Percentiles rank a stretch among this genome's conserved stretches.
These are phyloP conservation scores for Geotrichum ghanense DNA, from an alignment of 805 yeast genomes.

Conservation along the genomic window DNA sequence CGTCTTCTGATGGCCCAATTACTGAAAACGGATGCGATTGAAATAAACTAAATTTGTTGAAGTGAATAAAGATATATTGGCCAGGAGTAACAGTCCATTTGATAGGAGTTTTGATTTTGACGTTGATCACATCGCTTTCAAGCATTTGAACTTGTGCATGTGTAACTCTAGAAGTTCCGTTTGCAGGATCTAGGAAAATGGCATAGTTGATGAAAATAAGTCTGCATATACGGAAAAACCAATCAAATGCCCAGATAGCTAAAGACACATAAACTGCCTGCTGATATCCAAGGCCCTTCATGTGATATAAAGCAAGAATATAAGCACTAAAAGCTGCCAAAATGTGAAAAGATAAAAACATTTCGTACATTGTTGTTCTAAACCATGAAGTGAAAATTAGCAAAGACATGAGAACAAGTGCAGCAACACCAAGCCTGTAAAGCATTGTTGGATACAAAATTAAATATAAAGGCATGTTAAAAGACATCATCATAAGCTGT, in stretches of 20 bases:
- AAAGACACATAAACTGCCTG: conserved; percentile 43
- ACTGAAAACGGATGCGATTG: conserved; percentile 62
- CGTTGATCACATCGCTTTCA: conserved; percentile 37
- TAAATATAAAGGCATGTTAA: conserved; percentile 22
- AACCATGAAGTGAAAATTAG: conserved; percentile 35
- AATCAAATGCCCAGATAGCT: conserved; percentile 58
- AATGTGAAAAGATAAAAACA: conserved; percentile 46
- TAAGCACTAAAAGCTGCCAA: conserved; percentile 43
- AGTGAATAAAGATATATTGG: conserved; percentile 48
- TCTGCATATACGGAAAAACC: conserved; percentile 43
- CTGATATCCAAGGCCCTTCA: conserved; percentile 38
- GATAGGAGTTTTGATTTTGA: conserved; percentile 40
- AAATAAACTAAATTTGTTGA: conserved; percentile 38
- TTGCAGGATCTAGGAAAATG: conserved; percentile 27
- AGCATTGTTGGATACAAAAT: conserved; percentile 26
- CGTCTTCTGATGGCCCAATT: conserved; percentile 30
- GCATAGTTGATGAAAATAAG: conserved; percentile 27
- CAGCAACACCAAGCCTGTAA: conserved; percentile 27
- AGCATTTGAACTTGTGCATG: conserved; percentile 32
- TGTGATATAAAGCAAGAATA: conserved; percentile 48
- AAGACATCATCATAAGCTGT: conserved; percentile 31
- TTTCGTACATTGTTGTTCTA: conserved; percentile 45
- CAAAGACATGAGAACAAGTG: conserved; percentile 24
- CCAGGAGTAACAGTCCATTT: conserved; percentile 50
- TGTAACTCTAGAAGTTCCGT: conserved; percentile 20